A percentile compares a stretch with the other conserved stretches of the same genome.
phyloP scores from a whole-genome alignment of 148 eudicot genomes.

The Fagopyrum tataricum region DNA sequence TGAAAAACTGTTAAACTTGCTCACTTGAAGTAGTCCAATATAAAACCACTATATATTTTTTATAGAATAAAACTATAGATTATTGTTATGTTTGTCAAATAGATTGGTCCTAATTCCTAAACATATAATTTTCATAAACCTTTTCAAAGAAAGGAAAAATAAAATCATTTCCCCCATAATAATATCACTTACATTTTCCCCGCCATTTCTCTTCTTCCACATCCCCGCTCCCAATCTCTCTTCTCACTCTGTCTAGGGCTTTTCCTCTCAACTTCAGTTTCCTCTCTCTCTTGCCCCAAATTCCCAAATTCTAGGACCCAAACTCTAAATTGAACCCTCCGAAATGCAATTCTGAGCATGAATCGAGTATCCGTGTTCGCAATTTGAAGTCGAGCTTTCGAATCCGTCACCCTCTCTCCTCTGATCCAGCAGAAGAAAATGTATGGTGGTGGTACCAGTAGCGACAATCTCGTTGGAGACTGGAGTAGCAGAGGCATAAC shows the following conservation, averaged over 20 bases:
- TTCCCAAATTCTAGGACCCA: background rate
- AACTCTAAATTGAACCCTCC: background rate
- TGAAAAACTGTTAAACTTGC: no score
- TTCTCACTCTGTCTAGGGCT: slow-evolving; percentile 20
- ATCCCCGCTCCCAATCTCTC: slow-evolving; percentile 9
- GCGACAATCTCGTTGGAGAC: slow-evolving; percentile 24
- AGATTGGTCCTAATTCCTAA: no score
- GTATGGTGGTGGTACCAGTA: background rate
- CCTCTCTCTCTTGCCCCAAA: slow-evolving; percentile 8
- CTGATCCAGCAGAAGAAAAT: background rate
- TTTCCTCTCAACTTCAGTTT: background rate
- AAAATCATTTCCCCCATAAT: background rate
- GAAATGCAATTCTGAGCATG: slow-evolving; percentile 10
- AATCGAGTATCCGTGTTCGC: background rate
- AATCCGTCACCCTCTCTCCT: background rate
- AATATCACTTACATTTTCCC: slow-evolving; percentile 15
- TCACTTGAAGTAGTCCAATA: no score
- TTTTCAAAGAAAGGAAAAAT: background rate
- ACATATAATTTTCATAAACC: no score
- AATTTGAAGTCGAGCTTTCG: slow-evolving; percentile 9
- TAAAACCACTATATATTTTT: no score
- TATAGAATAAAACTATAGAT: no score
- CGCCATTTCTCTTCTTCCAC: slow-evolving; percentile 20
- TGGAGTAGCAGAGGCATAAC: slow-evolving; percentile 57
- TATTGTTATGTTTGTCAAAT: no score